Base-by-base conservation (phyloP, 2,329 filamentous ascomycete genomes). In the Harringtonia aguacate region DNA sequence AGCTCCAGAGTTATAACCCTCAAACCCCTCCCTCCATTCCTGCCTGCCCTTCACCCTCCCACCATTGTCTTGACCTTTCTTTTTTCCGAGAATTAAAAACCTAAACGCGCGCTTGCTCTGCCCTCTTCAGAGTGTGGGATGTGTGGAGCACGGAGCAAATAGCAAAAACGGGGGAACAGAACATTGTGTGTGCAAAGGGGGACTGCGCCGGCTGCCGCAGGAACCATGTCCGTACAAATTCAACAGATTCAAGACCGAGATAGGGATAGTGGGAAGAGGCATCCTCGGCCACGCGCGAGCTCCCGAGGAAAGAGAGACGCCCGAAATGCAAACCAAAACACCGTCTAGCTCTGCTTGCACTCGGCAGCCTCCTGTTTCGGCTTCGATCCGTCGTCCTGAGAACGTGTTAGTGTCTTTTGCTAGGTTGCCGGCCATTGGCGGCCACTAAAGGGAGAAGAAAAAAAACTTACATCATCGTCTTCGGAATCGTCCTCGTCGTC, bases 291-390 rank as follows among this genome's bases (percentile, higher is more conserved):
- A 29, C 28, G 8, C 28, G 14, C 28, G 14, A 29, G 8, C 14
- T 29, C 14, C 28, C 28, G 28, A 29, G 8, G 28, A 36, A 18
- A 22, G 12, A 33, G 24, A 27, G 10, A 27, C 24, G 24, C 7
- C 10, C 7, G 7, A 6, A 10, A 7, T 27, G 24, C 6, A 27
- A 7, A 6, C 7, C 24, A 27, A 27, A 27, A n/a, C 12, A 5
- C 12, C 12, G 30, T n/a, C 20, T 78, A 94, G 70, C 86, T 94
- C 70, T 94, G 87, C 76, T 95, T 95, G 80, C 88, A 95, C 72
- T 95, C 88, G 54, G 88, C 86, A 54, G 87, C 81, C 68, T 94
- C 87, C 69, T 92, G 87, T 75, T 94, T 94, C 47, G 88, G 87
- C 75, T 90, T 94, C 55, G 84, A 81, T 52, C 79, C 79, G 61